Base-by-base conservation (phyloP, 176 grass and related monocot species). In the Echinochloa phyllopogon region DNA sequence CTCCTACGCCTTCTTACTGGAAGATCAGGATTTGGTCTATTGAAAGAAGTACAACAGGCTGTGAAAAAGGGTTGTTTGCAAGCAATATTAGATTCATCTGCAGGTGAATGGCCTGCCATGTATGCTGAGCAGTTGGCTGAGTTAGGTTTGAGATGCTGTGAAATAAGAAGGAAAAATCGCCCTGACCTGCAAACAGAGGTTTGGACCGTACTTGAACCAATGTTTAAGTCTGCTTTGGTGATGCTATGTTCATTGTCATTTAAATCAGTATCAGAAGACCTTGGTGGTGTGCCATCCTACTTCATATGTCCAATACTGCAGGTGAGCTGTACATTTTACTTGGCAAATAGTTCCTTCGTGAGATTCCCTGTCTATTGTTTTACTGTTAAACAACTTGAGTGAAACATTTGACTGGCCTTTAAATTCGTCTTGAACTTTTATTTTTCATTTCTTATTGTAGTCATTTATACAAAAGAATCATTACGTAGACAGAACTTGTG, bases 1-100 rank as follows among this genome's bases (percentile, higher is more conserved):
- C 85, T 96, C 65, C 83, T 96, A 49, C 91, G 86, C 36, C 88
- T 93, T 47, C 74, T 96, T 43, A 96, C 91, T 52, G 94, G 91
- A 73, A 87, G 82, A 78, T 71, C 88, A 55, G 86, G 88, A 78
- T 77, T 96, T 49, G 86, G 88, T 43, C 87, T 93, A 69, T 63
- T 75, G 69, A 96, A 85, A 72, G 94, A 90, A 69, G 86, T 96
- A 51, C 91, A 96, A 20, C 56, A 78, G 64, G 88, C 91, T 3
- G 55, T 93, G n/a, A 59, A 87, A 29, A 93, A 87, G 37, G 88
- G 84, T 63, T 86, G 43, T 39, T 60, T 96, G 83, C 72, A 78
- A 43, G 88, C 82, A 57, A 87, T 93, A 81, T 37, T 93, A 72
- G 94, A 96, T 91, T 81, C 84, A 74, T 93, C 91, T 13, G 94